phyloP scores from a whole-genome alignment of 495 filamentous ascomycete genomes.

The Daldinia loculata region DNA sequence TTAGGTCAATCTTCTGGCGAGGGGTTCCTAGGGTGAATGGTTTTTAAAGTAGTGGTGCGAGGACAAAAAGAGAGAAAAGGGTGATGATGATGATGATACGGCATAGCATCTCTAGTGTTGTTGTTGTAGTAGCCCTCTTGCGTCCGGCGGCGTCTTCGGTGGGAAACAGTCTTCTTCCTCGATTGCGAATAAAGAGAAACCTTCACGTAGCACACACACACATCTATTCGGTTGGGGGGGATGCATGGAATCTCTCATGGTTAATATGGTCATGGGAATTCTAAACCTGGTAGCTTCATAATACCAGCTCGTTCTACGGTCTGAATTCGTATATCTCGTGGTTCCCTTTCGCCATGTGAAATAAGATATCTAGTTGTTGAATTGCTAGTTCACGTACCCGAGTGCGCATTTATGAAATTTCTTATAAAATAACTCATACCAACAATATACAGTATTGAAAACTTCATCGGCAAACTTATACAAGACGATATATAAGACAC shows the following conservation, averaged over 20 bases:
- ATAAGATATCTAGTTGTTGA: too few species aligned
- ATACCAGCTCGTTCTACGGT: constrained; percentile 44
- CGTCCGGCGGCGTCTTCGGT: constrained; percentile 48
- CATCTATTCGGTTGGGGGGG: constrained; percentile 38
- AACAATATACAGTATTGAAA: too few species aligned
- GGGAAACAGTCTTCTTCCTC: constrained; percentile 44
- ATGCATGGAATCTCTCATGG: constrained; percentile 43
- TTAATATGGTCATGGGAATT: constrained; percentile 36
- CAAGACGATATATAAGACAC: not conserved
- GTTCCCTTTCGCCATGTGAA: not conserved
- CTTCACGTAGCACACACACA: constrained; percentile 15
- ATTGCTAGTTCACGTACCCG: too few species aligned
- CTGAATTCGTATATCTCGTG: constrained; percentile 3
- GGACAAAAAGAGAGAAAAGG: constrained; percentile 22
- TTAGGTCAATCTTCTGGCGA: not conserved
- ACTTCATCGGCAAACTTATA: not conserved
- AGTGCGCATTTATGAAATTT: too few species aligned
- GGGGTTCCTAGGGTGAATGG: not conserved
- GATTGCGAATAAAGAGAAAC: constrained; percentile 34
- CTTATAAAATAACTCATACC: too few species aligned
- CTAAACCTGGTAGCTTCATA: constrained; percentile 43
- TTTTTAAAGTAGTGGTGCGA: not conserved
- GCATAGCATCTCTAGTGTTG: not conserved
- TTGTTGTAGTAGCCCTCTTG: constrained; percentile 29
- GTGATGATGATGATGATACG: constrained; percentile 34